Evolutionary conservation across 306 rosid species (phyloP).

Genomic region (Rosa multiflora): DNA sequence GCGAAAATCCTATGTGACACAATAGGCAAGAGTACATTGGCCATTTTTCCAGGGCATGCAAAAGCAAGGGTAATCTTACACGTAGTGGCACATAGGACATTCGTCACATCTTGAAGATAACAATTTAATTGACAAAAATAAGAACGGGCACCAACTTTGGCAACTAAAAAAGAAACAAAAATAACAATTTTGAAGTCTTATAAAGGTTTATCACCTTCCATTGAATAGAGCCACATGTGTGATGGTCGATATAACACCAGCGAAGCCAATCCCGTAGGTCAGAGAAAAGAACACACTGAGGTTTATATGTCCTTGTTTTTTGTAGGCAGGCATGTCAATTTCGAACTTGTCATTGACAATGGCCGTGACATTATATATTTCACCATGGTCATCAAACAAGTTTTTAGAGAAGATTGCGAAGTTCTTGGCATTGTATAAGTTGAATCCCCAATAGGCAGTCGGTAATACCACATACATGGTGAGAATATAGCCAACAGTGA

Average conservation of each 20-base stretch:
- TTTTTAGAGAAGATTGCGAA: slow-evolving; percentile 57
- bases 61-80: not conserved
- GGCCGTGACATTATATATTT: slow-evolving; percentile 35
- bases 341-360: slow-evolving; percentile 59
- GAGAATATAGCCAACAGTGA: slow-evolving; percentile 46
- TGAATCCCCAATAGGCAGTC: slow-evolving; percentile 48
- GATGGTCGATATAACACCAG: slow-evolving; percentile 52
- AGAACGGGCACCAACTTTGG: too few relatives aligned
- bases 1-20: not conserved
- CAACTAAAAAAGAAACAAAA: not conserved
- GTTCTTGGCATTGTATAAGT: slow-evolving; percentile 49
- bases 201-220: slow-evolving; percentile 43
- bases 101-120: not conserved
- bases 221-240: slow-evolving; percentile 63
- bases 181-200: not conserved
- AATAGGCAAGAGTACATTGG: not conserved
- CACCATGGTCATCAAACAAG: slow-evolving; percentile 43
- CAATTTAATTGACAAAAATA: too few relatives aligned
- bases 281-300: slow-evolving; percentile 52
- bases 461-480: slow-evolving; percentile 50
- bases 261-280: slow-evolving; percentile 64
- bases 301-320: slow-evolving; percentile 44
- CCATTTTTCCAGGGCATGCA: not conserved
- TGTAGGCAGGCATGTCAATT: slow-evolving; percentile 47
- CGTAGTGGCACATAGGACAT: not conserved